A percentile compares a stretch with the other conserved stretches of the same genome.
Evolutionary conservation across 2,329 filamentous ascomycete genomes (phyloP).

Genomic region (Emergomyces orientalis): DNA sequence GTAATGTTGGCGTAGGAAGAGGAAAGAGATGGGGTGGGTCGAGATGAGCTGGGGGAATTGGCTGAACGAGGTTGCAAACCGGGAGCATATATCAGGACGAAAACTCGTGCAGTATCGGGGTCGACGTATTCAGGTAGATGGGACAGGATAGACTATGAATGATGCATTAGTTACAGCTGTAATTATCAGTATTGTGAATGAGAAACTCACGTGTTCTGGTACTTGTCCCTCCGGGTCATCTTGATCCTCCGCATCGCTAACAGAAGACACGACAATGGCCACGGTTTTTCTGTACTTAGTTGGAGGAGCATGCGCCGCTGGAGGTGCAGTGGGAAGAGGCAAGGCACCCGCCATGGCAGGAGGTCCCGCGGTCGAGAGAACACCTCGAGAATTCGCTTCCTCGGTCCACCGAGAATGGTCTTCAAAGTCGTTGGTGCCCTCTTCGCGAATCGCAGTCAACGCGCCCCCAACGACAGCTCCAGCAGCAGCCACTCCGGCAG

Average conservation of each 20-base stretch:
- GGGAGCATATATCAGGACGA: slow-evolving; percentile 83
- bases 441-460: slow-evolving; percentile 72
- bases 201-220: slow-evolving; percentile 65
- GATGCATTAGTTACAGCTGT: slow-evolving; percentile 9
- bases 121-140: slow-evolving; percentile 74
- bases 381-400: slow-evolving; percentile 62
- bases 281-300: slow-evolving; percentile 61
- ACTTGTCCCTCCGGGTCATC: slow-evolving; percentile 36
- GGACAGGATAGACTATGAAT: slow-evolving; percentile 68
- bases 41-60: slow-evolving; percentile 33
- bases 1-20: slow-evolving; percentile 86
- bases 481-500: slow-evolving; percentile 71
- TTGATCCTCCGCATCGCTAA: slow-evolving; percentile 38
- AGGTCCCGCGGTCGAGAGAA: slow-evolving; percentile 16
- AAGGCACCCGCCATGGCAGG: slow-evolving; percentile 25
- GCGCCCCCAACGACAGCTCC: slow-evolving; percentile 75
- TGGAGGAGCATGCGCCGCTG: slow-evolving; percentile 22
- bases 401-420: slow-evolving; percentile 91
- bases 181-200: neutral
- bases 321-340: slow-evolving; percentile 21
- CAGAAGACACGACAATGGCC: slow-evolving; percentile 80
- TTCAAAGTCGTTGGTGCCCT: slow-evolving; percentile 67
- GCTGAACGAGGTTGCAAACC: slow-evolving; percentile 54
- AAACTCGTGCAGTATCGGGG: slow-evolving; percentile 63
- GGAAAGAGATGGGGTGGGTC: slow-evolving; percentile 54